Evolutionary conservation across 331 rosid genomes (phyloP), one percentile per base, ranked within the genome.

Genomic region (Rosa hybrid): DNA sequence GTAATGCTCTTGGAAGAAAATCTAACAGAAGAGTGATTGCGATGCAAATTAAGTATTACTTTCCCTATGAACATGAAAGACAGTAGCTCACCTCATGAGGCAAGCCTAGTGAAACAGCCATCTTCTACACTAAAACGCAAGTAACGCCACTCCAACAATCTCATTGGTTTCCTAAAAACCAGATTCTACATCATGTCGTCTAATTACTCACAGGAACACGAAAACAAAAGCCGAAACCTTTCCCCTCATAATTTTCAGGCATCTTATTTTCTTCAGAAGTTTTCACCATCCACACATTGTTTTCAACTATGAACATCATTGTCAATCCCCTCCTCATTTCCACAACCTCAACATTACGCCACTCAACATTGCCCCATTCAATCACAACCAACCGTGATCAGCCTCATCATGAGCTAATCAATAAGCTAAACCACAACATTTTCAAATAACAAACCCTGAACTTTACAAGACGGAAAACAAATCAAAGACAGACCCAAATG

Each of bases 401-500:
- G n/a, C 50, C 60, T 46, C 56, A n/a, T 27, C 73, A 11, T 18
- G 8, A 8, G 12, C 27, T 50, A 54, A 76, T 60, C 78, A 72
- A 69, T 18, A 71, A 76, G 49, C 73, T 60, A 7, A 70, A 69
- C 41, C 48, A 4, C 3, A 68, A 25, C 49, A 77, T 48, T 48
- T 30, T 21, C 68, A 63, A 51, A 16, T 44, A 7, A 12, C 50
- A 62, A 68, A 14, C 65, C 57, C 39, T 14, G 48, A 68, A 67
- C n/a, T 45, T 1, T 1, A 45, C 56, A 81, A 3, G 20, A 21
- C 42, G 21, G 8, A 9, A 21, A 59, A 20, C 42, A 23, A 44
- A 64, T 65, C 42, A 51, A 64, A 62, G 18, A 76, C 38, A 73
- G 0, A 60, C 73, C 83, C 85, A 80, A 68, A 78, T 27, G 30